A percentile compares a stretch with the other conserved stretches of the same genome.
These are phyloP conservation scores for Mycena kentingensis DNA, from an alignment of 768 basidiomycete genomes.

Conservation along the genomic window DNA sequence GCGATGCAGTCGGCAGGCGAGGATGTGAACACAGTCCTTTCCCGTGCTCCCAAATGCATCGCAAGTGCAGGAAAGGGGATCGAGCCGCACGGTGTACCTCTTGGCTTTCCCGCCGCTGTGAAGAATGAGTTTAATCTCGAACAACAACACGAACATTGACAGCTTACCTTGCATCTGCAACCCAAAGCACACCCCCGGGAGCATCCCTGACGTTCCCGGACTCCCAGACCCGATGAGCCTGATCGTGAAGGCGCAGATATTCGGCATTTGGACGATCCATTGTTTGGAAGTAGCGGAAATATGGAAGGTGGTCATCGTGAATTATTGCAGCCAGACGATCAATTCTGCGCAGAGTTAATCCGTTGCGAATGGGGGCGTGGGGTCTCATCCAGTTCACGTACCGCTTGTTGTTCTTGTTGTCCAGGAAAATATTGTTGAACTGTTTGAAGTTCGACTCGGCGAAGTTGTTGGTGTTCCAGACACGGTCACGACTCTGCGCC, in stretches of 20 bases:
- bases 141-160: too few species aligned
- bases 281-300: conserved; percentile 3
- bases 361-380: not conserved
- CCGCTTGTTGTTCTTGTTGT: conserved; percentile 8
- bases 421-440: conserved; percentile 7
- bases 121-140: too few species aligned
- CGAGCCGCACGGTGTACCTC: not conserved
- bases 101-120: not conserved
- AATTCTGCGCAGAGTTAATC: not conserved
- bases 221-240: conserved; percentile 5
- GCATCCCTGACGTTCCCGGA: too few species aligned
- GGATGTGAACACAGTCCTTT: not conserved
- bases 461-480: conserved; percentile 14
- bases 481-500: not conserved
- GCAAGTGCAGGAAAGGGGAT: not conserved
- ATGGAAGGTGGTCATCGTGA: conserved; percentile 1
- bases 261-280: not conserved
- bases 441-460: conserved; percentile 6
- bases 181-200: too few species aligned
- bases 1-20: not conserved
- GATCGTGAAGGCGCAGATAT: not conserved
- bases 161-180: too few species aligned
- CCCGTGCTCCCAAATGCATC: not conserved
- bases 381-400: not conserved
- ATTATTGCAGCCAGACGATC: conserved; percentile 2